Base-by-base conservation (phyloP, 768 basidiomycete species). In the Naganishia onofrii region DNA sequence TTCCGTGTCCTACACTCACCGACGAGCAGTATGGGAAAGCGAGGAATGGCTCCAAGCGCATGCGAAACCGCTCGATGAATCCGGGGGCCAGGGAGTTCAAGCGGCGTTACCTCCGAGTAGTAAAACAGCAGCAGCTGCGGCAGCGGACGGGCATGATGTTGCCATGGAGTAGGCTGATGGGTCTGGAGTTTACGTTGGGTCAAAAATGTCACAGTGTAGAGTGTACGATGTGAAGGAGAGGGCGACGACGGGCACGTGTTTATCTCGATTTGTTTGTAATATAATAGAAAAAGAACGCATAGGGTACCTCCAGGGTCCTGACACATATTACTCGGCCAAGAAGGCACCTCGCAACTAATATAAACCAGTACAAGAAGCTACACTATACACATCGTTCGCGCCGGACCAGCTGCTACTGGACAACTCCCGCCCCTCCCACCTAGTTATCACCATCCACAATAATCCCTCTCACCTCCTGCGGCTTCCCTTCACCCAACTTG, bases 21-120 rank as follows among this genome's bases (percentile, higher is more conserved):
- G 19, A 8, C 28, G n/a, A 2, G 17, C 76, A 95, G 93, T 97
- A 73, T 97, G 94, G 94, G 91, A 93, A 77, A 89, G 90, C 0
- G 94, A 97, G 81, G 93, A 96, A 72, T 97, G 93, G 93, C 82
- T 95, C 34, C 83, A 87, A 79, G 84, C 89, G 75, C 84, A 94
- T 79, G 88, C 89, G 2, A 91, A 92, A 76, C 90, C 91, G 13
- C 82, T 90, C 58, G 85, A 87, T 15, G 85, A 88, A 74, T 88
- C 88, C 74, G 90, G 89, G 38, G 56, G 70, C 28, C 34, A 66
- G 21, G 66, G 53, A 13, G 65, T 71, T 26, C 65, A 67, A 36
- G 70, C 70, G 34, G 57, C 57, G 7, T 29, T 64, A 34, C 68
- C 68, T 21, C 68, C 68, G 26, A 46, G 58, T 19, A 54, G 68